Evolutionary conservation across 2,329 filamentous ascomycete species (phyloP).

Genomic region (Fusarium xyrophilum): DNA sequence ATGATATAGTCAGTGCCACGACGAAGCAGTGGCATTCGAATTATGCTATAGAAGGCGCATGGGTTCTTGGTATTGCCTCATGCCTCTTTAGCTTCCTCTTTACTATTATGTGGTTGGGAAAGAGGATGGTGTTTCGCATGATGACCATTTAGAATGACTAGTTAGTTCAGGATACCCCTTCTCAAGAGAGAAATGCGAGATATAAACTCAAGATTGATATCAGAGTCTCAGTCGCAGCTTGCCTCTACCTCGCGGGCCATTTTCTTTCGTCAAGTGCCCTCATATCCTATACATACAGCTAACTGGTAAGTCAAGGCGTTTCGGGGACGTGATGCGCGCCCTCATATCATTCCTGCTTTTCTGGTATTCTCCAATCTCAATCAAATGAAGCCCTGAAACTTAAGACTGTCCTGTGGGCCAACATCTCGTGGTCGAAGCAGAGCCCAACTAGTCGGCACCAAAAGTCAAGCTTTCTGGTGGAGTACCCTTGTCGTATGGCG

Average conservation of each 20-base stretch:
- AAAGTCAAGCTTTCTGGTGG: neutral
- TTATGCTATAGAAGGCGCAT: conserved; percentile 29
- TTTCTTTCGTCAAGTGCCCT: too few relatives aligned
- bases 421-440: neutral
- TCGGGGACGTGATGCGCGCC: too few relatives aligned
- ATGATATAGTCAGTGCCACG: conserved; percentile 58
- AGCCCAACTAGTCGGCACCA: neutral
- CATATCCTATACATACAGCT: neutral
- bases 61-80: conserved; percentile 30
- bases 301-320: neutral
- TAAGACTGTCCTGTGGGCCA: neutral
- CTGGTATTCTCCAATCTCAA: too few relatives aligned
- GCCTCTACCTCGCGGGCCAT: too few relatives aligned
- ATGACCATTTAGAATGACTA: neutral
- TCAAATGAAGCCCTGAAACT: neutral
- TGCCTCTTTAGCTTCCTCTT: conserved; percentile 27
- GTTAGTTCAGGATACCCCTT: neutral
- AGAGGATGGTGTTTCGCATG: conserved; percentile 11
- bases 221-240: neutral
- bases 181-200: neutral
- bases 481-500: too few relatives aligned
- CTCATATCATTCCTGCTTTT: neutral
- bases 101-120: conserved; percentile 25
- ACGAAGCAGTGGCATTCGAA: conserved; percentile 28
- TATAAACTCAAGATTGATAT: neutral